Conservation (phyloP, 139 green algal genomes). For the Picochlorum sp. region DNA sequence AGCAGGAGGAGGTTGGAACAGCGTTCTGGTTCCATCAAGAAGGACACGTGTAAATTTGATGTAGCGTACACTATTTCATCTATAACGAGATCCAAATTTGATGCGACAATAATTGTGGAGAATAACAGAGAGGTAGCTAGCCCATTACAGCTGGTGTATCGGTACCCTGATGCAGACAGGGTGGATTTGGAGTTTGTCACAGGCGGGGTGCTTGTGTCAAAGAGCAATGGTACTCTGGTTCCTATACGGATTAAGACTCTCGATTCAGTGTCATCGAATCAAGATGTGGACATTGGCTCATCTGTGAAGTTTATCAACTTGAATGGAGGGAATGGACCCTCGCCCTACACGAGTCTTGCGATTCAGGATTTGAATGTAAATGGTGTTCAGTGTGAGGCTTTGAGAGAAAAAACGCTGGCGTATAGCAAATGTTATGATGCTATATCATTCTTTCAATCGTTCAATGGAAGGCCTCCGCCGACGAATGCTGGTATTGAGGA, state of each 20-base stretch:
- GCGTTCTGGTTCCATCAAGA: too few relatives aligned
- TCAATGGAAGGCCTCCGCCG: slow-evolving; percentile 1
- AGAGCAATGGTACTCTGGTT: background rate
- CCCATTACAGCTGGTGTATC: background rate
- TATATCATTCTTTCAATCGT: background rate
- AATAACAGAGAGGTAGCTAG: background rate
- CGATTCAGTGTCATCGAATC: background rate
- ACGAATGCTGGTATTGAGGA: slow-evolving; percentile 16
- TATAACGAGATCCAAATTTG: background rate
- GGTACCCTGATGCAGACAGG: background rate
- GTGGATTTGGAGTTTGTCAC: background rate
- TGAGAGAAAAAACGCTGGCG: background rate
- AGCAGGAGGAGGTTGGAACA: too few relatives aligned
- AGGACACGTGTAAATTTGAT: background rate
- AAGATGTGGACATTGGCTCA: background rate
- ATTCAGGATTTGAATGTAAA: slow-evolving; percentile 1
- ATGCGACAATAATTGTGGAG: background rate
- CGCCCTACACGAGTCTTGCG: background rate
- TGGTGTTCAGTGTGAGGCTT: background rate
- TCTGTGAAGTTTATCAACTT: background rate
- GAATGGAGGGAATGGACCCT: background rate
- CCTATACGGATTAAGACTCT: background rate
- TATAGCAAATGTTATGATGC: background rate
- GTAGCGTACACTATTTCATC: background rate
- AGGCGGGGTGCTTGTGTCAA: background rate